phyloP scores from a whole-genome alignment of 2,329 filamentous ascomycete species.

The Aspergillus novoparasiticus region DNA sequence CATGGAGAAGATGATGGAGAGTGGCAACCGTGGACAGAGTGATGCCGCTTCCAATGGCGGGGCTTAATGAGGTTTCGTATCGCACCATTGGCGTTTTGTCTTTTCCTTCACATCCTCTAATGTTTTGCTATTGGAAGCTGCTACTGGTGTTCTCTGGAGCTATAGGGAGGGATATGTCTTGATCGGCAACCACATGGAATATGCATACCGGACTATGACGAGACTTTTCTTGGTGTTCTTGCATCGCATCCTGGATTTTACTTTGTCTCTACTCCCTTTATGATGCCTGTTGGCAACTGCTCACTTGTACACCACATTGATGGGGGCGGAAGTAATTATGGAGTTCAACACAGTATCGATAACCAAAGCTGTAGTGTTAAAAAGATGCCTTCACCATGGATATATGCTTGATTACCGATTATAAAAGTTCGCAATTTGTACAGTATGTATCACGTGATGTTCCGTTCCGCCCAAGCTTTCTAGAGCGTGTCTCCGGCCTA shows the following conservation, averaged over 20 bases:
- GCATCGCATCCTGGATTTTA: constrained; percentile 19
- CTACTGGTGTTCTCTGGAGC: constrained; percentile 29
- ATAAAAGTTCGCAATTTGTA: background rate
- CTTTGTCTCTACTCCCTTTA: constrained; percentile 10
- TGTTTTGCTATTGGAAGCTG: constrained; percentile 20
- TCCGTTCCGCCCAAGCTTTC: background rate
- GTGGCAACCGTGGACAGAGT: constrained; percentile 33
- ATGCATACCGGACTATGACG: constrained; percentile 33
- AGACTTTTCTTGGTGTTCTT: constrained; percentile 23
- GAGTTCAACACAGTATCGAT: background rate
- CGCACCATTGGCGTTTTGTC: constrained; percentile 12
- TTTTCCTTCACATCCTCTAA: constrained; percentile 16
- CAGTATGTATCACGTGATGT: constrained; percentile 1
- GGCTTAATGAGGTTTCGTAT: constrained; percentile 20
- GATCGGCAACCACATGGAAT: constrained; percentile 23
- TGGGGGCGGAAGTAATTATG: background rate
- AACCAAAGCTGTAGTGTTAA: background rate
- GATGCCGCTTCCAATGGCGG: constrained; percentile 24
- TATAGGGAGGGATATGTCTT: constrained; percentile 23
- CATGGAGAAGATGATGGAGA: constrained; percentile 81
- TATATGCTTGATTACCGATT: too few species aligned
- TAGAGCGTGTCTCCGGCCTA: background rate
- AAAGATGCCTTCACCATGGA: background rate
- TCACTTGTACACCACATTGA: background rate
- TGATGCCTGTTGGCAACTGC: constrained; percentile 4